Conservation (phyloP, 305 asterid genomes). For the Nicotiana rustica region DNA sequence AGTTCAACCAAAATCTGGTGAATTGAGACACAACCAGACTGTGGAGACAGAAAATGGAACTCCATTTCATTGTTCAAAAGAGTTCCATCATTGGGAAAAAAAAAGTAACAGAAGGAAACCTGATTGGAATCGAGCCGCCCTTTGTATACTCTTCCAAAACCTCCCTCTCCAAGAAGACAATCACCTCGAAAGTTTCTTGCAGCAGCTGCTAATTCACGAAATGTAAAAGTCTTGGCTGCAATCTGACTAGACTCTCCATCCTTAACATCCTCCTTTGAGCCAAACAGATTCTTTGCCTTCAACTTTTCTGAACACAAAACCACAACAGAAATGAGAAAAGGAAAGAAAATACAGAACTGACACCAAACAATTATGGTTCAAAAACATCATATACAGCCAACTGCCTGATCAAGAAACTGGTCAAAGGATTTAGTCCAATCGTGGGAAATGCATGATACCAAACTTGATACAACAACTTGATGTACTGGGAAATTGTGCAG, state of each 20-base stretch:
- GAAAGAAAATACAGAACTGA: conserved; percentile 8
- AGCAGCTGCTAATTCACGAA: conserved; percentile 86
- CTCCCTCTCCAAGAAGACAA: conserved; percentile 84
- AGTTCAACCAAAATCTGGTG: conserved; percentile 1
- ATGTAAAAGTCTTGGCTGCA: conserved; percentile 83
- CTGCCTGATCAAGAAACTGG: not conserved
- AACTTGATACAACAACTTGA: not conserved
- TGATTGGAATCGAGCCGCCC: conserved; percentile 80
- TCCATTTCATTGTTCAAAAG: not conserved
- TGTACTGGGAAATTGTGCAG: conserved; percentile 15
- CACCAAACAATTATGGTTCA: conserved; percentile 18
- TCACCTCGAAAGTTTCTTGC: conserved; percentile 75
- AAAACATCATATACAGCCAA: not conserved
- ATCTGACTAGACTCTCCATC: conserved; percentile 69
- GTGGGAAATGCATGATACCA: not conserved
- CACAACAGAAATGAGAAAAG: conserved; percentile 28
- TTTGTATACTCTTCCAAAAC: conserved; percentile 89
- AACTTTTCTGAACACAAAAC: conserved; percentile 51
- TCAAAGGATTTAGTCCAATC: not conserved
- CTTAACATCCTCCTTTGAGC: conserved; percentile 45
- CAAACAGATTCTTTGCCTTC: conserved; percentile 39
- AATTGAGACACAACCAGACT: not conserved
- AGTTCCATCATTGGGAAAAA: not conserved
- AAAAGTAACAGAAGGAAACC: conserved; percentile 45
- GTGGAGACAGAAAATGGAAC: not conserved